Evolutionary conservation across 2,329 filamentous ascomycete genomes (phyloP).

Genomic region (Ophiostoma pallidulum): DNA sequence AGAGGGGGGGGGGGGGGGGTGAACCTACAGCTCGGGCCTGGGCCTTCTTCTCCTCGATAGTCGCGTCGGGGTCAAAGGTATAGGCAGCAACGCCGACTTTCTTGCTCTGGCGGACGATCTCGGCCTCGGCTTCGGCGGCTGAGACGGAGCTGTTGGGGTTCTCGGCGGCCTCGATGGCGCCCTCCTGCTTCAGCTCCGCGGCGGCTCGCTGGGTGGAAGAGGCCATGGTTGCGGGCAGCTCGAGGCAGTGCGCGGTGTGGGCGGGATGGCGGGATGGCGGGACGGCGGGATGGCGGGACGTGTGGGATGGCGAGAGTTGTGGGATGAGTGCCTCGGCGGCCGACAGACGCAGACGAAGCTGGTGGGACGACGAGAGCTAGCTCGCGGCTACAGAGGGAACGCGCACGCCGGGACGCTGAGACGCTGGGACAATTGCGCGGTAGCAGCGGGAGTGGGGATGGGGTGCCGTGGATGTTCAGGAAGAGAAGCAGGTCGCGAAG

Average conservation of each 20-base stretch:
- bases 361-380: conserved; percentile 1
- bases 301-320: neutral
- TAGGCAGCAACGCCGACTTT: conserved; percentile 73
- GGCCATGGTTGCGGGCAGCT: conserved; percentile 21
- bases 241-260: neutral
- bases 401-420: neutral
- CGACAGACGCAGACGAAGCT: too few species aligned
- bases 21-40: conserved; percentile 63
- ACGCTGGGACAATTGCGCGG: neutral
- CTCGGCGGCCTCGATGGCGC: conserved; percentile 64
- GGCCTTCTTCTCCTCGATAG: conserved; percentile 71
- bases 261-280: neutral
- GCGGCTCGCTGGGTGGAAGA: conserved; percentile 19
- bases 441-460: neutral
- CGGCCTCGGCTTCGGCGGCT: conserved; percentile 61
- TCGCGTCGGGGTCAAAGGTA: conserved; percentile 79
- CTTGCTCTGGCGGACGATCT: conserved; percentile 66
- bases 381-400: neutral
- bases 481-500: neutral
- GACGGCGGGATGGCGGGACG: neutral
- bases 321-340: neutral
- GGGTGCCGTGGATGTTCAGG: neutral
- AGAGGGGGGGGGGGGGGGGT: neutral
- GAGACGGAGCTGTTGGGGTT: conserved; percentile 60
- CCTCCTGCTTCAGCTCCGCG: conserved; percentile 70